Percentiles rank a stretch among this genome's conserved stretches.
Conservation (phyloP, 371 early-diverging fungal genomes). For the Mucor racemosus region DNA sequence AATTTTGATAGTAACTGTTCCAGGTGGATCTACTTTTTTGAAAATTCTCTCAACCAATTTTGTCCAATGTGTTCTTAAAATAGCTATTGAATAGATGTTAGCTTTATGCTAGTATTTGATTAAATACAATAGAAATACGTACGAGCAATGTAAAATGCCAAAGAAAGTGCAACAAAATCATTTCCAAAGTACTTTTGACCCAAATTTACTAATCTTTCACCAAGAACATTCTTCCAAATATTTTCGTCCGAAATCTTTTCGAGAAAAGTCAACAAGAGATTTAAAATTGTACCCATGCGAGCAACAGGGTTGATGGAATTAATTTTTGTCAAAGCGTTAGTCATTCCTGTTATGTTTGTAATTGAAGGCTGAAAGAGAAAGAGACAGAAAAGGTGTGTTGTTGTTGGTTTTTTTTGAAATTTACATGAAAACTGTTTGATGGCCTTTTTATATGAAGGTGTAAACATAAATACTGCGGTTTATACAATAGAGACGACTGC, state of each 20-base stretch:
- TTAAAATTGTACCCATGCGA: constrained; percentile 14
- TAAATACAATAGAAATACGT: constrained; percentile 6
- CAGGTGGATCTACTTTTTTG: constrained; percentile 3
- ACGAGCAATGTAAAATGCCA: constrained; percentile 40
- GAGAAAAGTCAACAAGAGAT: constrained; percentile 30
- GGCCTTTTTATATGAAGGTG: not conserved
- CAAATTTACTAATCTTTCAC: constrained; percentile 35
- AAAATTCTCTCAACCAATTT: constrained; percentile 16
- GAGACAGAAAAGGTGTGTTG: not conserved
- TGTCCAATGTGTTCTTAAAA: constrained; percentile 37
- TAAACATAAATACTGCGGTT: not conserved
- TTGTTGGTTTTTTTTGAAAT: not conserved
- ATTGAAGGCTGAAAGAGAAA: not conserved
- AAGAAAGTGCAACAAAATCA: constrained; percentile 40
- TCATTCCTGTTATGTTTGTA: not conserved
- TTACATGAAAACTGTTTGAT: too few species aligned
- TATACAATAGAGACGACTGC: not conserved
- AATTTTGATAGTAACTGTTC: constrained; percentile 16
- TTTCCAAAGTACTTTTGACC: constrained; percentile 47
- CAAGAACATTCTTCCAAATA: constrained; percentile 37
- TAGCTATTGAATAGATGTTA: constrained; percentile 23
- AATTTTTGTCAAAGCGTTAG: constrained; percentile 2
- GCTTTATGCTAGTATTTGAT: not conserved
- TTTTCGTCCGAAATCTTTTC: constrained; percentile 38
- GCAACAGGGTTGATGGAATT: constrained; percentile 12